These are phyloP conservation scores for Linnemannia hyalina DNA, from an alignment of 192 early-diverging fungal genomes.

Conservation along the genomic window DNA sequence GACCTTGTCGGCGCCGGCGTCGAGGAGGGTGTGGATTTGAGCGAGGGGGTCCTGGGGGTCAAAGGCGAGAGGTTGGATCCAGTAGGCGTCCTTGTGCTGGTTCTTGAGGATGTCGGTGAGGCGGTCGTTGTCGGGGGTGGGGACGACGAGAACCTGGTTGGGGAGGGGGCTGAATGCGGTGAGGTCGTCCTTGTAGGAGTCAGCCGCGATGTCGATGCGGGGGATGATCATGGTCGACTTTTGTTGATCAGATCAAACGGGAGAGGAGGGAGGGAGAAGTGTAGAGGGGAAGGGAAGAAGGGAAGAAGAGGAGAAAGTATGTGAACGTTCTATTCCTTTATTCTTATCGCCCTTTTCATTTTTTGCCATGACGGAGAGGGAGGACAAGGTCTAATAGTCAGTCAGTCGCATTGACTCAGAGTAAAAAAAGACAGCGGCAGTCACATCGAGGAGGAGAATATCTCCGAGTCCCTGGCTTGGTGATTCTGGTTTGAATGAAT, in stretches of 20 bases:
- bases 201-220: slow-evolving; percentile 43
- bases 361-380: background rate
- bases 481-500: too few relatives aligned
- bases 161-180: slow-evolving; percentile 29
- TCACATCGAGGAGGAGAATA: background rate
- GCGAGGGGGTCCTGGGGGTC: slow-evolving; percentile 56
- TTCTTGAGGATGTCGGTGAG: slow-evolving; percentile 44
- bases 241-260: slow-evolving; percentile 7
- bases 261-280: background rate
- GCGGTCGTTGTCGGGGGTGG: slow-evolving; percentile 38
- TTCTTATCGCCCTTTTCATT: slow-evolving; percentile 12
- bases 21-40: slow-evolving; percentile 59
- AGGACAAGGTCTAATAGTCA: background rate
- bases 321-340: background rate
- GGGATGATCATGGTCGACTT: slow-evolving; percentile 38
- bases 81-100: slow-evolving; percentile 55
- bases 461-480: background rate
- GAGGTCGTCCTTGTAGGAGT: slow-evolving; percentile 19
- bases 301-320: background rate
- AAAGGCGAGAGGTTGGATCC: slow-evolving; percentile 54
- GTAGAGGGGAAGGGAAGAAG: background rate
- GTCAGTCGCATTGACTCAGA: slow-evolving; percentile 5
- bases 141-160: slow-evolving; percentile 49
- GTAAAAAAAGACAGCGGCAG: background rate
- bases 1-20: slow-evolving; percentile 63